A percentile compares a stretch with the other conserved stretches of the same genome.
Evolutionary conservation across 2,329 filamentous ascomycete species (phyloP).

Genomic region (Aspergillus jensenii): DNA sequence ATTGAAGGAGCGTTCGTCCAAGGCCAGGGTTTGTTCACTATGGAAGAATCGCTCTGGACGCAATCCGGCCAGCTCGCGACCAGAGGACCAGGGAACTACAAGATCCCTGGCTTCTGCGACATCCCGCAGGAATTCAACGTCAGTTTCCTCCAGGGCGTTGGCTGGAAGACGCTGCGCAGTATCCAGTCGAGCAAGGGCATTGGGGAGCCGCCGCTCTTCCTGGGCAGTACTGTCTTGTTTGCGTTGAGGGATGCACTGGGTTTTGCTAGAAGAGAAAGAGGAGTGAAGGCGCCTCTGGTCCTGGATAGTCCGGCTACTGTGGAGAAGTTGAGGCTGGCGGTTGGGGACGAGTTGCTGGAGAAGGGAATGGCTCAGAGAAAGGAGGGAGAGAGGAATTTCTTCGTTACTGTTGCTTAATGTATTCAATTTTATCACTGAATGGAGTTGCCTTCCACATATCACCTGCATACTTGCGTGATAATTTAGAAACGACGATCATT

Average conservation of each 20-base stretch:
- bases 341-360: slow-evolving; percentile 45
- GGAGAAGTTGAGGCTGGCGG: slow-evolving; percentile 51
- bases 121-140: slow-evolving; percentile 67
- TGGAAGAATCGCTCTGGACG: slow-evolving; percentile 70
- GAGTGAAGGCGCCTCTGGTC: slow-evolving; percentile 42
- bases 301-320: slow-evolving; percentile 53
- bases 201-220: slow-evolving; percentile 63
- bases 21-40: slow-evolving; percentile 77
- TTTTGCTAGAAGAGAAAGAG: slow-evolving; percentile 50
- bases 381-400: slow-evolving; percentile 54
- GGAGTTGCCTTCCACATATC: no score
- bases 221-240: slow-evolving; percentile 55
- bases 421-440: no score
- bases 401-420: slow-evolving; percentile 35
- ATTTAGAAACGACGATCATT: no score
- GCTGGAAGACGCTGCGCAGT: slow-evolving; percentile 54
- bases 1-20: slow-evolving; percentile 82
- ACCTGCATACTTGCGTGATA: no score
- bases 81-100: slow-evolving; percentile 64
- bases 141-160: slow-evolving; percentile 57
- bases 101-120: slow-evolving; percentile 67
- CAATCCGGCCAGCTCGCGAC: slow-evolving; percentile 64
- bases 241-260: slow-evolving; percentile 54
- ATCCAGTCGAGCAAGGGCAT: slow-evolving; percentile 56
- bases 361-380: slow-evolving; percentile 53